A percentile compares a stretch with the other conserved stretches of the same genome.
These are phyloP conservation scores for Vanderwaltozyma verrucispora DNA, from an alignment of 805 yeast genomes.

Conservation along the genomic window DNA sequence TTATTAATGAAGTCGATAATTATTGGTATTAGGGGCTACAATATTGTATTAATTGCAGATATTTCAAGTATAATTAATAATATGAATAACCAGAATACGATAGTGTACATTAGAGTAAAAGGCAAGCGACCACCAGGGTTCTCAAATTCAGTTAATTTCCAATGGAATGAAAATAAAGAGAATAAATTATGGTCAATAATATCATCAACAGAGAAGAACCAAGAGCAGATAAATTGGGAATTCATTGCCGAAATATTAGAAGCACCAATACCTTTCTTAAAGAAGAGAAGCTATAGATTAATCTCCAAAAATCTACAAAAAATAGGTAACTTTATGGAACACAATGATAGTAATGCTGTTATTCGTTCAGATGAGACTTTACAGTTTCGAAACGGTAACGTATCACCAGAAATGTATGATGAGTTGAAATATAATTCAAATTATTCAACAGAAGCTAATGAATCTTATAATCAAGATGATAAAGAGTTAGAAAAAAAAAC, in stretches of 20 bases:
- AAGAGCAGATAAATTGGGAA: constrained; percentile 23
- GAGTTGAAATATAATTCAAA: too few relatives aligned
- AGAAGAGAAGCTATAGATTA: constrained; percentile 22
- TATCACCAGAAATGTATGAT: too few relatives aligned
- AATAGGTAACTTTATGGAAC: not conserved
- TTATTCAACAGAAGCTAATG: too few relatives aligned
- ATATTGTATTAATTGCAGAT: too few relatives aligned
- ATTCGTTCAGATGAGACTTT: not conserved
- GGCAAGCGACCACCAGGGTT: constrained; percentile 33
- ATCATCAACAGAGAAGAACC: constrained; percentile 15
- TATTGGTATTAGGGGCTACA: too few relatives aligned
- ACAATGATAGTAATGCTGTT: not conserved
- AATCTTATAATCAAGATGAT: not conserved
- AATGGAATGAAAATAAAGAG: constrained; percentile 26
- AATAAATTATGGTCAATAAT: constrained; percentile 23
- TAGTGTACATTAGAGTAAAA: constrained; percentile 37
- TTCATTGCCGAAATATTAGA: constrained; percentile 27
- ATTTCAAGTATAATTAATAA: too few relatives aligned
- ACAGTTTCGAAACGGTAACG: too few relatives aligned
- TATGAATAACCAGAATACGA: constrained; percentile 25
- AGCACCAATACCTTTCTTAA: constrained; percentile 26
- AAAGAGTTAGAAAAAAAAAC: constrained; percentile 1
- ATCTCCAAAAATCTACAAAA: constrained; percentile 18
- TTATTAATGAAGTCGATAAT: too few relatives aligned
- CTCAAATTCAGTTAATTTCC: constrained; percentile 31